These are phyloP conservation scores for Sungouiella blattae DNA, from an alignment of 805 yeast species.

Conservation along the genomic window DNA sequence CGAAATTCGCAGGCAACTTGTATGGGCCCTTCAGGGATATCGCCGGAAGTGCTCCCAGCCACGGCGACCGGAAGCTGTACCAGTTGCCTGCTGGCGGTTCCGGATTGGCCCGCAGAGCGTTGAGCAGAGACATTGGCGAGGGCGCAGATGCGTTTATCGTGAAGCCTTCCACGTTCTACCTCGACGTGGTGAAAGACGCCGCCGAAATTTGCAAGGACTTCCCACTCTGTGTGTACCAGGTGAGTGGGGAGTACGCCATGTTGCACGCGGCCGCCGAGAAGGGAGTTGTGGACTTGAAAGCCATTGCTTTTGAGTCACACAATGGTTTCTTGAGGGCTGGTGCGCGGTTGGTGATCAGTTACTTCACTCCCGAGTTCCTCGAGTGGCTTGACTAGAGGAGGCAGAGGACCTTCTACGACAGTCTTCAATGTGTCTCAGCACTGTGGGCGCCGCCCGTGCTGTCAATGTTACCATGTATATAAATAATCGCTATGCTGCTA, in stretches of 20 bases:
- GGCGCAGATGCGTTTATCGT: constrained; percentile 96
- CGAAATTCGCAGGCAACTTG: constrained; percentile 85
- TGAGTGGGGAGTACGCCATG: constrained; percentile 97
- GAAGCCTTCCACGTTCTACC: constrained; percentile 92
- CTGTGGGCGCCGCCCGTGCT: too few species aligned
- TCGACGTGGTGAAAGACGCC: constrained; percentile 89
- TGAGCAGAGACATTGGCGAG: constrained; percentile 79
- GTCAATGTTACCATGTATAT: too few species aligned
- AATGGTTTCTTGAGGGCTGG: constrained; percentile 94
- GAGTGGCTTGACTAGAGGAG: constrained; percentile 79
- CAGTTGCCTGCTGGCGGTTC: constrained; percentile 92
- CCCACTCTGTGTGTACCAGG: constrained; percentile 94
- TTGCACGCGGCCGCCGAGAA: constrained; percentile 97
- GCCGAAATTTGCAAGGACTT: constrained; percentile 73
- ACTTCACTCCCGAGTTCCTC: constrained; percentile 92
- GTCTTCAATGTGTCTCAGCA: too few species aligned
- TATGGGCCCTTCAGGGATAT: constrained; percentile 99
- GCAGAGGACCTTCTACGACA: too few species aligned
- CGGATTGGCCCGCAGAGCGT: constrained; percentile 91
- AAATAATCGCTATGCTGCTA: too few species aligned
- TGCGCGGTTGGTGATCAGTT: constrained; percentile 84
- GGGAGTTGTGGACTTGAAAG: constrained; percentile 83
- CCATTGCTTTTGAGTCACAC: constrained; percentile 81
- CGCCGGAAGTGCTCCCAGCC: constrained; percentile 85
- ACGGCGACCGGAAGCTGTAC: constrained; percentile 89